A percentile compares a stretch with the other conserved stretches of the same genome.
phyloP scores from a whole-genome alignment of 75 land plant genomes.

The Ceratopteris richardii region DNA sequence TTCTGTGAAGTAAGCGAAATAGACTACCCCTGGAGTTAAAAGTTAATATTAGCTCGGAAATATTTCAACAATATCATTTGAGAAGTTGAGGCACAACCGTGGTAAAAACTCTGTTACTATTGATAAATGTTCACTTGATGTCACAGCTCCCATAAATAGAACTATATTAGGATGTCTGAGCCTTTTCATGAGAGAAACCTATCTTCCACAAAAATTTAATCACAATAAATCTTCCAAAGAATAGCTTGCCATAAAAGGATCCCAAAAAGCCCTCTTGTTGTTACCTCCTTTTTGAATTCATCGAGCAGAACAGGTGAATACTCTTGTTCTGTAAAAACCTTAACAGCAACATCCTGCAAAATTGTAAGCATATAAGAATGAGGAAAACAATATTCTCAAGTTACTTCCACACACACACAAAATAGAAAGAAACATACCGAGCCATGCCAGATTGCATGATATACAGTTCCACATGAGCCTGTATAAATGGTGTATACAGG shows the following conservation, averaged over 20 bases:
- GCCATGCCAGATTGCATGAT: conserved; percentile 79
- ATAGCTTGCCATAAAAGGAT: too few relatives aligned
- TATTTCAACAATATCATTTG: too few relatives aligned
- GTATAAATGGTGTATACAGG: neutral
- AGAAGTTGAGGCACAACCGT: conserved; percentile 33
- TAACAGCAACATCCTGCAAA: conserved; percentile 81
- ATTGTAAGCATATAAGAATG: neutral
- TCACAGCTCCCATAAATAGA: conserved; percentile 86
- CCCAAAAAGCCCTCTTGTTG: neutral
- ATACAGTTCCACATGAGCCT: conserved; percentile 92
- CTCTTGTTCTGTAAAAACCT: conserved; percentile 70
- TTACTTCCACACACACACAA: too few relatives aligned
- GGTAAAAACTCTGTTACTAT: conserved; percentile 89
- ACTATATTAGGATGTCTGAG: conserved; percentile 84
- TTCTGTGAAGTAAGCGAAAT: conserved; percentile 49
- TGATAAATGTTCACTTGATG: conserved; percentile 61
- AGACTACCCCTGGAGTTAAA: conserved; percentile 67
- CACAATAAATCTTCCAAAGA: too few relatives aligned
- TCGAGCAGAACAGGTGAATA: conserved; percentile 57
- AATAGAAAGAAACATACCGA: conserved; percentile 39
- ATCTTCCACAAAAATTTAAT: too few relatives aligned
- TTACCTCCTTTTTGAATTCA: conserved; percentile 72
- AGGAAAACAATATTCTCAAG: neutral
- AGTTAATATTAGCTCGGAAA: too few relatives aligned
- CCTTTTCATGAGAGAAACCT: conserved; percentile 72